Percentiles rank a stretch among this genome's conserved stretches.
phyloP scores from a whole-genome alignment of 2,329 filamentous ascomycete genomes.

The Passalora sequoiae region DNA sequence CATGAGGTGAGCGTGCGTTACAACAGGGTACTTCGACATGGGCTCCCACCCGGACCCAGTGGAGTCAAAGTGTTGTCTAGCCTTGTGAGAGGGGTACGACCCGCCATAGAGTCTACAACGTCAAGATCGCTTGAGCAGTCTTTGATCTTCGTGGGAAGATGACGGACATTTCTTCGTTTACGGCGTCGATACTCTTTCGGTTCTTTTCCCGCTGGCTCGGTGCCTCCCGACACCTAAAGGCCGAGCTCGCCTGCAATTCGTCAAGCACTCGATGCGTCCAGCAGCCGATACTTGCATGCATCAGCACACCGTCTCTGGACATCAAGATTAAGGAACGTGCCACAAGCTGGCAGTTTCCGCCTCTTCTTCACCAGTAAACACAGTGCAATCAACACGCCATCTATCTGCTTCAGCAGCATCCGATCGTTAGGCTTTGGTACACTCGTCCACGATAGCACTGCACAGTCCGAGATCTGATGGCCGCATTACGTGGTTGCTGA shows the following conservation, averaged over 20 bases:
- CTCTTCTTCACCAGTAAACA: slow-evolving; percentile 19
- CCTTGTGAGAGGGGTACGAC: slow-evolving; percentile 28
- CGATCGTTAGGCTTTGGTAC: slow-evolving; percentile 18
- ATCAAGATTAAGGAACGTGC: slow-evolving; percentile 28
- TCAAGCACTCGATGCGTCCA: slow-evolving; percentile 21
- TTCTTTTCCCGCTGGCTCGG: slow-evolving; percentile 18
- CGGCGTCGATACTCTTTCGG: slow-evolving; percentile 18
- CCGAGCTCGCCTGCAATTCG: slow-evolving; percentile 23
- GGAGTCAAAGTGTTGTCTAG: slow-evolving; percentile 31
- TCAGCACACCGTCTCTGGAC: slow-evolving; percentile 22
- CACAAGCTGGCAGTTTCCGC: slow-evolving; percentile 20
- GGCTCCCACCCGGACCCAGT: slow-evolving; percentile 24
- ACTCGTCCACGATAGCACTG: slow-evolving; percentile 14
- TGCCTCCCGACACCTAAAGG: slow-evolving; percentile 19
- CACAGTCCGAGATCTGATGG: slow-evolving; percentile 13
- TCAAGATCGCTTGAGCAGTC: slow-evolving; percentile 24
- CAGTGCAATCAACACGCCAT: slow-evolving; percentile 25
- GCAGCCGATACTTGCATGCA: slow-evolving; percentile 20
- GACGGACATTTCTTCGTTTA: slow-evolving; percentile 24
- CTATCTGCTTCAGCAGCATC: slow-evolving; percentile 21
- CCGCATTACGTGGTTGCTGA: slow-evolving; percentile 16
- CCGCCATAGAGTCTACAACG: slow-evolving; percentile 22
- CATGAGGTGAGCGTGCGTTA: slow-evolving; percentile 23
- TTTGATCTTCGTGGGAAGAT: slow-evolving; percentile 24
- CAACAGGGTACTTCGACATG: slow-evolving; percentile 23